Conservation (phyloP, 2,329 filamentous ascomycete species). For the Rutstroemia sp. region DNA sequence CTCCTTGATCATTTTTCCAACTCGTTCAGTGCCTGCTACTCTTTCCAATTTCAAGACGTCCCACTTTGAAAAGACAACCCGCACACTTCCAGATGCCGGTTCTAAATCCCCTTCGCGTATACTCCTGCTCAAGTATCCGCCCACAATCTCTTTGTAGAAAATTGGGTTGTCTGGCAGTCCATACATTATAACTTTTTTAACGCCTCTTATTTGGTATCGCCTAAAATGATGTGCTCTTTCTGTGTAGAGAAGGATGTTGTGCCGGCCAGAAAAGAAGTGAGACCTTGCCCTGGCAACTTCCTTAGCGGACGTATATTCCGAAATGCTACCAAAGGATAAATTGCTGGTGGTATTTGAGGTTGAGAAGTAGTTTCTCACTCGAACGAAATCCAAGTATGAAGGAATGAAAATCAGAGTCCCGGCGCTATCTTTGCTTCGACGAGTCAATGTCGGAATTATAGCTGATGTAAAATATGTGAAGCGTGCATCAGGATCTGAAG, state of each 20-base stretch:
- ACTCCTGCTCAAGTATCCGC: constrained; percentile 55
- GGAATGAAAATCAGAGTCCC: constrained; percentile 87
- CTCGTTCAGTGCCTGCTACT: constrained; percentile 72
- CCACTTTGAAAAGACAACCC: constrained; percentile 75
- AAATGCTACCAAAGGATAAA: constrained; percentile 71
- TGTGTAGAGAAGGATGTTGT: constrained; percentile 81
- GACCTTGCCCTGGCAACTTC: constrained; percentile 79
- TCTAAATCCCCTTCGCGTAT: constrained; percentile 48
- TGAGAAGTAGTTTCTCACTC: constrained; percentile 86
- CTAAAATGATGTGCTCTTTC: constrained; percentile 96
- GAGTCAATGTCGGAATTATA: constrained; percentile 67
- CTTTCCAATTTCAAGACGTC: constrained; percentile 85
- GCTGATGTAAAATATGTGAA: constrained; percentile 88
- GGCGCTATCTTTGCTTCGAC: constrained; percentile 54
- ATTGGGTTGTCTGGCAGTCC: constrained; percentile 79
- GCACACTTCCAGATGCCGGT: constrained; percentile 52
- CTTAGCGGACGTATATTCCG: constrained; percentile 74
- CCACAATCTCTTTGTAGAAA: constrained; percentile 73
- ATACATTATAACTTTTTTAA: constrained; percentile 82
- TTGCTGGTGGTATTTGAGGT: constrained; percentile 51
- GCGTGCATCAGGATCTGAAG: constrained; percentile 74
- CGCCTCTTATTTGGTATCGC: constrained; percentile 74
- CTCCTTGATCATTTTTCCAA: constrained; percentile 77
- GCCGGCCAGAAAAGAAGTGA: constrained; percentile 77
- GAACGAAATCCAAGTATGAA: constrained; percentile 90